Base-by-base conservation (phyloP, 2,329 filamentous ascomycete genomes). In the Neonectria hederae region DNA sequence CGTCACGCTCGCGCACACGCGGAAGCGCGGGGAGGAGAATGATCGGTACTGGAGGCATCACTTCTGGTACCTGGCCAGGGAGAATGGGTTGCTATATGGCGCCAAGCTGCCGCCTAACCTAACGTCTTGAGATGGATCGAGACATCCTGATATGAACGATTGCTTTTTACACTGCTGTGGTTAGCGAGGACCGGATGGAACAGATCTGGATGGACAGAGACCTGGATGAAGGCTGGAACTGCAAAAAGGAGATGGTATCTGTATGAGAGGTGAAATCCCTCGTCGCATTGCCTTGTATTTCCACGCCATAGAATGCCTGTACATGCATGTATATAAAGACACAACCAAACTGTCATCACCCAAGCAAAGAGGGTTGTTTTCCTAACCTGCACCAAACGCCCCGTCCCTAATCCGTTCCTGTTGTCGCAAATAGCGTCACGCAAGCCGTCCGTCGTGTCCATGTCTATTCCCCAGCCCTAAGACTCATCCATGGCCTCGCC, bases 41-140 rank as follows among this genome's bases (percentile, higher is more conserved):
- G 69, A 63, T 38, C 76, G 82, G 63, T 81, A 80, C 60, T 85
- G 82, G 80, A 79, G 72, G 46, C 84, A 86, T 62, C 77, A 80
- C 57, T 86, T 86, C 66, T 87, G 84, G 84, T 79, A 77, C 62
- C 61, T 83, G 53, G 84, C 83, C 17, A 70, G 76, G 62, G 75
- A 81, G 40, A 73, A 80, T 32, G 77, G 80, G 0, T 67, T 86
- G 52, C 48, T 85, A 19, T 67, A 73, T 8, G 59, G 67, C 28
- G 55, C 62, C 1, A 63, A 69, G 2, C 59, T 74, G 52, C 75
- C 38, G n/a, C n/a, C n/a, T 9, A 10, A 10, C 2, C 73, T 32
- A n/a, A 51, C 19, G 46, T 17, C 17, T 10, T 49, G 26, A 30
- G 5, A 17, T 26, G 45, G 24, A 49, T 30, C 6, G 26, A 13